phyloP scores from a whole-genome alignment of 768 basidiomycete genomes.

The Lactarius sanguifluus region DNA sequence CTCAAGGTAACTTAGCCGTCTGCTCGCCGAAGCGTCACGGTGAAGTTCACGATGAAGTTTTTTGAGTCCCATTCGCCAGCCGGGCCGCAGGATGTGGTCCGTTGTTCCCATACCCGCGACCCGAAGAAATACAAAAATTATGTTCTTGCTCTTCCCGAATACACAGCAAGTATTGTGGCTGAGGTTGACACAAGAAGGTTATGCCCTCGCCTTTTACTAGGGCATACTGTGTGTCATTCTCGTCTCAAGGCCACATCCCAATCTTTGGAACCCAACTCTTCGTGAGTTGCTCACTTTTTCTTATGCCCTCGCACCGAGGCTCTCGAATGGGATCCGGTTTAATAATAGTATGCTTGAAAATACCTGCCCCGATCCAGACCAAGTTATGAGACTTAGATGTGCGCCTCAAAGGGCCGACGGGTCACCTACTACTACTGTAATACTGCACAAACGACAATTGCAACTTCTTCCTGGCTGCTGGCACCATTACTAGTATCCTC shows the following conservation, averaged over 20 bases:
- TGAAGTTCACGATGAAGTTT: too few relatives aligned
- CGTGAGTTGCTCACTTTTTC: conserved; percentile 19
- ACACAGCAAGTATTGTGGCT: neutral
- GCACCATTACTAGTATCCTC: neutral
- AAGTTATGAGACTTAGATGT: conserved; percentile 52
- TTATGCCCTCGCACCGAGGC: neutral
- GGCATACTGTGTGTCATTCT: conserved; percentile 55
- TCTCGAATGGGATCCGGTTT: conserved; percentile 16
- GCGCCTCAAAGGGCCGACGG: conserved; percentile 46
- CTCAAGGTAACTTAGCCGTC: too few relatives aligned
- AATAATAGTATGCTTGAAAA: neutral
- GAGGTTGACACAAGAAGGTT: conserved; percentile 35
- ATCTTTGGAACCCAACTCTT: conserved; percentile 29
- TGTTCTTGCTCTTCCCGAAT: neutral
- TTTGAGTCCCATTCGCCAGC: too few relatives aligned
- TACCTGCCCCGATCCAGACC: conserved; percentile 34
- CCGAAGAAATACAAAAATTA: conserved; percentile 18
- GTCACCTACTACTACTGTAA: conserved; percentile 32
- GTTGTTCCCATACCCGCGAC: conserved; percentile 19
- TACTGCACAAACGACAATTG: conserved; percentile 31
- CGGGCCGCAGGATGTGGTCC: too few relatives aligned
- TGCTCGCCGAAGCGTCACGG: too few relatives aligned
- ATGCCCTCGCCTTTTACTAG: conserved; percentile 72
- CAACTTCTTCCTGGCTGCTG: conserved; percentile 18
- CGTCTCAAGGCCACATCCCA: conserved; percentile 10